Percentiles rank a stretch among this genome's conserved stretches.
Conservation (phyloP, 768 basidiomycete species). For the Boletus bicolor region DNA sequence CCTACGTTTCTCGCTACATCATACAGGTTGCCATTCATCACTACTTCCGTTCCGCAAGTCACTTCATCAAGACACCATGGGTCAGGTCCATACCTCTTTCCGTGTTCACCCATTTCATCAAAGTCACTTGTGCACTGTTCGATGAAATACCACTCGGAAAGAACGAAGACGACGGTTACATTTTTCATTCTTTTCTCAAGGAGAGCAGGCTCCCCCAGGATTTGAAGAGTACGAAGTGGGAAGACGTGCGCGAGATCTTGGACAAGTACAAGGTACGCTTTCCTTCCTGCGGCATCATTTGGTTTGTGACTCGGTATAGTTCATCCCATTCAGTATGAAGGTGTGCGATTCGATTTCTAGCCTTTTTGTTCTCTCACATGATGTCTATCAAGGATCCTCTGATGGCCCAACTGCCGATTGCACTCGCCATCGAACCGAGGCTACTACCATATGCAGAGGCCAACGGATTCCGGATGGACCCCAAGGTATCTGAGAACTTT, state of each 20-base stretch:
- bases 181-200: slow-evolving; percentile 64
- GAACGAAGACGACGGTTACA: slow-evolving; percentile 71
- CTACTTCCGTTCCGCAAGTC: slow-evolving; percentile 67
- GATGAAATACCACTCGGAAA: slow-evolving; percentile 68
- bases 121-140: slow-evolving; percentile 53
- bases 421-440: slow-evolving; percentile 72
- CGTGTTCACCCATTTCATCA: slow-evolving; percentile 64
- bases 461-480: slow-evolving; percentile 79
- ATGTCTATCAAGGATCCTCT: slow-evolving; percentile 57
- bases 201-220: slow-evolving; percentile 65
- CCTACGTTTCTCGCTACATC: slow-evolving; percentile 76
- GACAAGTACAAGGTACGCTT: slow-evolving; percentile 61
- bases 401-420: slow-evolving; percentile 74
- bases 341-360: slow-evolving; percentile 34
- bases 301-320: slow-evolving; percentile 41
- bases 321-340: slow-evolving; percentile 74
- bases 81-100: slow-evolving; percentile 59
- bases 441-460: slow-evolving; percentile 66
- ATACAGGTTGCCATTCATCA: slow-evolving; percentile 77
- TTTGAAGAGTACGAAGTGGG: slow-evolving; percentile 58
- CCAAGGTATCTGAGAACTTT: slow-evolving; percentile 47
- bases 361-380: slow-evolving; percentile 2
- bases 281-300: slow-evolving; percentile 1
- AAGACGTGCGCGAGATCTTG: slow-evolving; percentile 60
- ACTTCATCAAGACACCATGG: slow-evolving; percentile 76